phyloP scores from a whole-genome alignment of 164 flowering plant species.

The Warburgia ugandensis region DNA sequence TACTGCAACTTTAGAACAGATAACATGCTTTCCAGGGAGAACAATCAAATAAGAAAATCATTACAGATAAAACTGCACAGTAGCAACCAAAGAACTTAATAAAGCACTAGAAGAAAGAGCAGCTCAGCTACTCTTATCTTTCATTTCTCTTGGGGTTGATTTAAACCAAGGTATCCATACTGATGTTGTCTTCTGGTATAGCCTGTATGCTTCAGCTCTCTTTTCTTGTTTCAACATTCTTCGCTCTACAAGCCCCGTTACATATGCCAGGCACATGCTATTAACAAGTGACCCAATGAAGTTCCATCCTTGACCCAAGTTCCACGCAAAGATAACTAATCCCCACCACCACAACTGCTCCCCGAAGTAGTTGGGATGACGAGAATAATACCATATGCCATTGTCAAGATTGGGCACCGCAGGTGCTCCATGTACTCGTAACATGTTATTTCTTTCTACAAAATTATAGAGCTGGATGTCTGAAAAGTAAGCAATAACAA shows the following conservation, averaged over 20 bases:
- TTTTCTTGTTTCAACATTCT: constrained; percentile 62
- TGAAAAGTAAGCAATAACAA: constrained; percentile 58
- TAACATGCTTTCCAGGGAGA: background rate
- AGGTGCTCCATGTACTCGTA: constrained; percentile 45
- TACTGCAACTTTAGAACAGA: too few relatives aligned
- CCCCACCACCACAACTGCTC: constrained; percentile 99
- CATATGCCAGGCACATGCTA: constrained; percentile 66
- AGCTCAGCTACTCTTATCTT: constrained; percentile 41
- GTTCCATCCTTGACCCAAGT: constrained; percentile 71
- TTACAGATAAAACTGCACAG: background rate
- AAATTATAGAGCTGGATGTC: constrained; percentile 79
- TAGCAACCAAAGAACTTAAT: background rate
- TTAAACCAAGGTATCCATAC: constrained; percentile 97
- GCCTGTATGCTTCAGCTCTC: constrained; percentile 67
- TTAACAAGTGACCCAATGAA: constrained; percentile 65
- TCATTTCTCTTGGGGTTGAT: constrained; percentile 28
- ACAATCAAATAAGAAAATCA: constrained; percentile 7
- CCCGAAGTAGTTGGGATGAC: constrained; percentile 94
- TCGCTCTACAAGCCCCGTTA: constrained; percentile 72
- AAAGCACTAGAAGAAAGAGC: constrained; percentile 1
- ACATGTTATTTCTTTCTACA: constrained; percentile 38
- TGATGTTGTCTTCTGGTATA: constrained; percentile 79
- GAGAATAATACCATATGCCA: constrained; percentile 79
- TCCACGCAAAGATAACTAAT: constrained; percentile 66
- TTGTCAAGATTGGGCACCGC: constrained; percentile 44